Evolutionary conservation across 140 eudicot genomes (phyloP).

Genomic region (Oenanthe javanica): DNA sequence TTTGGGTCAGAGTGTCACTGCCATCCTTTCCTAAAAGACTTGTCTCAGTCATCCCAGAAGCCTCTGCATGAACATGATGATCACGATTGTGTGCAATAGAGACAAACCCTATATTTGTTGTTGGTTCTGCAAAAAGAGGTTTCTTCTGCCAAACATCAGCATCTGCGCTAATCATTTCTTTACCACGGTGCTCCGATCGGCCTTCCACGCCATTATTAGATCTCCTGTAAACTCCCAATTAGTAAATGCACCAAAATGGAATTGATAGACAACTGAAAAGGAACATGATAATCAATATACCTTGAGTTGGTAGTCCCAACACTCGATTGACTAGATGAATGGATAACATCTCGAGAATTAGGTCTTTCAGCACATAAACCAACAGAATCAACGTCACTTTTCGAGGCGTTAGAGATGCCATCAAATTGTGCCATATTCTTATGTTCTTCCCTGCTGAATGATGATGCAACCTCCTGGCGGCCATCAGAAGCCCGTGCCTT

Average conservation of each 20-base stretch:
- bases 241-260: slow-evolving; percentile 10
- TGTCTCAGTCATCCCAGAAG: slow-evolving; percentile 25
- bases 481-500: slow-evolving; percentile 72
- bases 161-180: slow-evolving; percentile 46
- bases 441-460: slow-evolving; percentile 38
- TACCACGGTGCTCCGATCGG: slow-evolving; percentile 39
- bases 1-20: slow-evolving; percentile 28
- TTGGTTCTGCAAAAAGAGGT: slow-evolving; percentile 30
- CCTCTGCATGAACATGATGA: slow-evolving; percentile 20
- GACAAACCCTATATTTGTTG: slow-evolving; percentile 18
- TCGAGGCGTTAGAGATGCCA: slow-evolving; percentile 19
- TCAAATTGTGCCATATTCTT: slow-evolving; percentile 21
- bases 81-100: slow-evolving; percentile 14
- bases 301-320: slow-evolving; percentile 34
- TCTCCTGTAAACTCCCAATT: slow-evolving; percentile 37
- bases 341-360: slow-evolving; percentile 17
- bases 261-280: slow-evolving; percentile 9
- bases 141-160: slow-evolving; percentile 64
- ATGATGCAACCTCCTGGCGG: slow-evolving; percentile 19
- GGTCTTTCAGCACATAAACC: slow-evolving; percentile 14
- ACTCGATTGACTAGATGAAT: slow-evolving; percentile 25
- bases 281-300: slow-evolving; percentile 26
- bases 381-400: slow-evolving; percentile 29
- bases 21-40: slow-evolving; percentile 20
- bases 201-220: slow-evolving; percentile 38